A percentile compares a stretch with the other conserved stretches of the same genome.
These are phyloP conservation scores for Fusarium hostae DNA, from an alignment of 2,329 filamentous ascomycete genomes.

Conservation along the genomic window DNA sequence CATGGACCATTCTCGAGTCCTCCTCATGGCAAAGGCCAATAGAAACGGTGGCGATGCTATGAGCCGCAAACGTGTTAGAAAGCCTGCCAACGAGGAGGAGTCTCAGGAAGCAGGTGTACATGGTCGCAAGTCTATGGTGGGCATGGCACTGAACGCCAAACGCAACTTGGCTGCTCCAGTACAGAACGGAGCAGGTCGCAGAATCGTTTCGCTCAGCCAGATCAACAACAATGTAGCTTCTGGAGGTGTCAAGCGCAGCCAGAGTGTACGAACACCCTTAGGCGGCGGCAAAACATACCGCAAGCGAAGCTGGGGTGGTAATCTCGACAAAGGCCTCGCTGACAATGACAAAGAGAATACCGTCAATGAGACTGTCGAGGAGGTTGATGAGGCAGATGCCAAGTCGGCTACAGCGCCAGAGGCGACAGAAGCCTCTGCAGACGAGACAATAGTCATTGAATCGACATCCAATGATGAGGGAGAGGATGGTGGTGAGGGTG, in stretches of 20 bases:
- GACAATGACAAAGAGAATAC: conserved; percentile 71
- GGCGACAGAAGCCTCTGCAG: conserved; percentile 33
- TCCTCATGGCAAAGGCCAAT: conserved; percentile 79
- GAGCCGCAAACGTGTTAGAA: conserved; percentile 67
- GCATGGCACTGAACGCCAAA: conserved; percentile 65
- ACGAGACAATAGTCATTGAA: conserved; percentile 42
- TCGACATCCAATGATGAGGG: conserved; percentile 35
- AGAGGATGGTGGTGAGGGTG: conserved; percentile 39
- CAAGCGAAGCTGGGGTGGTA: conserved; percentile 77
- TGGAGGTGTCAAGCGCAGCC: conserved; percentile 77
- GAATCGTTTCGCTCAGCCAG: conserved; percentile 91
- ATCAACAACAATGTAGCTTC: conserved; percentile 79
- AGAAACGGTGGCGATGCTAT: conserved; percentile 63
- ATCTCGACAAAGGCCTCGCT: conserved; percentile 59
- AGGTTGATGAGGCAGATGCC: conserved; percentile 53
- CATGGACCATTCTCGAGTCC: conserved; percentile 91
- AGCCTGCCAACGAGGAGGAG: conserved; percentile 47
- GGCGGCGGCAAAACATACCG: conserved; percentile 59
- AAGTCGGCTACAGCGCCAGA: conserved; percentile 31
- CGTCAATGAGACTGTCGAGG: conserved; percentile 72
- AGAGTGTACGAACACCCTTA: conserved; percentile 76
- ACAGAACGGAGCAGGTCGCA: conserved; percentile 70
- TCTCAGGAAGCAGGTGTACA: conserved; percentile 36
- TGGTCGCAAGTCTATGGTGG: conserved; percentile 55
- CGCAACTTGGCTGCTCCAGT: conserved; percentile 59